A percentile compares a stretch with the other conserved stretches of the same genome.
Evolutionary conservation across 2,329 filamentous ascomycete species (phyloP).

Genomic region (Kalaharituber pfeilii): DNA sequence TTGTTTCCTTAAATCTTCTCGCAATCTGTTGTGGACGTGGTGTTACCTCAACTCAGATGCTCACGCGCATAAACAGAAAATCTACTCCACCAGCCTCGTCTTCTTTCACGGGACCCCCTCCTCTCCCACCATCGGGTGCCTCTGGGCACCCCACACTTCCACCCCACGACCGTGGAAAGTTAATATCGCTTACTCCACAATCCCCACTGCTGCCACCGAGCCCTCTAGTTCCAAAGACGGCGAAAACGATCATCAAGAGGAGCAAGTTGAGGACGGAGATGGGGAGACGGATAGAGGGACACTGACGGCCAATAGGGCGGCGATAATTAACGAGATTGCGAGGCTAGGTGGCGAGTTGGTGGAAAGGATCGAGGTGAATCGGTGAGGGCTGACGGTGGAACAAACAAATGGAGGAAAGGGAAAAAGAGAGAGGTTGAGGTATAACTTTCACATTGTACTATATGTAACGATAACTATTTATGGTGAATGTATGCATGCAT

Average conservation of each 20-base stretch:
- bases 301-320: conserved; percentile 48
- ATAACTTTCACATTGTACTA: too few relatives aligned
- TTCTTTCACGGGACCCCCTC: conserved; percentile 54
- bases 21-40: too few relatives aligned
- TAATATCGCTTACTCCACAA: conserved; percentile 50
- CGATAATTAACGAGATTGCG: conserved; percentile 55
- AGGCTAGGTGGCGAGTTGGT: conserved; percentile 51
- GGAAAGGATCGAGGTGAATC: conserved; percentile 42
- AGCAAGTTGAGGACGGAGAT: conserved; percentile 23
- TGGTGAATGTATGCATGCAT: too few relatives aligned
- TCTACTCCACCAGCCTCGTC: conserved; percentile 53
- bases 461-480: too few relatives aligned
- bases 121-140: conserved; percentile 25
- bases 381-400: too few relatives aligned
- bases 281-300: conserved; percentile 31
- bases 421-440: too few relatives aligned
- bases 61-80: conserved; percentile 26
- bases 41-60: too few relatives aligned
- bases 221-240: neutral
- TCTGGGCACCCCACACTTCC: conserved; percentile 41
- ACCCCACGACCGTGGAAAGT: conserved; percentile 46
- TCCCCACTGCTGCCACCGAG: conserved; percentile 30
- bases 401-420: too few relatives aligned
- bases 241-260: conserved; percentile 7
- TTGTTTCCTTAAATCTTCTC: too few relatives aligned